Conservation (phyloP, 257 asterid genomes). For the Solanum infundibuliforme region DNA sequence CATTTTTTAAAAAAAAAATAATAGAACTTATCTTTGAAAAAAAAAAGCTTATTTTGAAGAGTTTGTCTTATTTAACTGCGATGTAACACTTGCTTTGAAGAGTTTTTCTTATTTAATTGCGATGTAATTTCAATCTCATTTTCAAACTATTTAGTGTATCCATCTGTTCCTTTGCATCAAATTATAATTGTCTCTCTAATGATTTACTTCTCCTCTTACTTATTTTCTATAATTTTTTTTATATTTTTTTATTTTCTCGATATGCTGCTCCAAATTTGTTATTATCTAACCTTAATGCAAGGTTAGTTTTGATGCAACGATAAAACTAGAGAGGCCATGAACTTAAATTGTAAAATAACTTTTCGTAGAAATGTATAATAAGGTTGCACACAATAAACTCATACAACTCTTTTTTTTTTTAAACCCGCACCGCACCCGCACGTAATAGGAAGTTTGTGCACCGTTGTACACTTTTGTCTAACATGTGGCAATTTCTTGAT, state of each 20-base stretch:
- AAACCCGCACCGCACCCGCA: no score
- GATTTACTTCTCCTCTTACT: background rate
- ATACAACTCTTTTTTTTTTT: background rate
- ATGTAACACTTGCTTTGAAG: background rate
- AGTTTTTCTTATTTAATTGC: background rate
- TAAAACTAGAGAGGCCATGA: background rate
- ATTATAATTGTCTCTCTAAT: background rate
- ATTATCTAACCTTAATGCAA: background rate
- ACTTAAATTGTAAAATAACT: background rate
- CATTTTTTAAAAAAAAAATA: background rate
- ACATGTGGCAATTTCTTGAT: background rate
- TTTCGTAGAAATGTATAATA: background rate
- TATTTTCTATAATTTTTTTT: background rate
- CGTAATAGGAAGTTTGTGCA: background rate
- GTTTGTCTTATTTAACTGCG: background rate
- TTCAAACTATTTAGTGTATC: background rate
- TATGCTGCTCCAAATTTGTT: background rate
- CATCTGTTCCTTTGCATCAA: background rate
- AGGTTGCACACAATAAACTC: background rate
- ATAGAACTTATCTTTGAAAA: background rate
- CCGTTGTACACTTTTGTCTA: background rate
- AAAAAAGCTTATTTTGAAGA: background rate
- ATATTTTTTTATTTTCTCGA: background rate
- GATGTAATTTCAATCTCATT: background rate
- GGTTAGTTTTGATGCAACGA: background rate